These are phyloP conservation scores for Phytopythium delawarense DNA, from an alignment of 352 stramenopile species.

Conservation along the genomic window DNA sequence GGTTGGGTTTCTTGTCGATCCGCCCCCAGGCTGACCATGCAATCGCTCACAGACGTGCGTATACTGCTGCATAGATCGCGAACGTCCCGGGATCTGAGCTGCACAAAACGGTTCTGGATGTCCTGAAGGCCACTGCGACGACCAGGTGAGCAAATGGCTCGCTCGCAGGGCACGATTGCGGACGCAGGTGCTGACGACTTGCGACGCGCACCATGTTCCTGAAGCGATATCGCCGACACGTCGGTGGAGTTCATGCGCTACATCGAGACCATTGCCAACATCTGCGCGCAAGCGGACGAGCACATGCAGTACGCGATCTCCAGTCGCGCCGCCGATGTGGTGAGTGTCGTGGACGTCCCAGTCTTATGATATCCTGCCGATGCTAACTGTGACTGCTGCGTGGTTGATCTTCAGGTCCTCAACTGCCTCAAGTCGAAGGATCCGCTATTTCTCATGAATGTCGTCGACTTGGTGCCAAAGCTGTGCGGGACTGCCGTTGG, in stretches of 20 bases:
- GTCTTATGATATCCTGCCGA: background rate
- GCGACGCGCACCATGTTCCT: background rate
- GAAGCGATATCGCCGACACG: constrained; percentile 35
- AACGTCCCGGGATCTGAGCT: constrained; percentile 29
- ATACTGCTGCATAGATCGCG: constrained; percentile 30
- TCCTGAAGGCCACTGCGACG: constrained; percentile 35
- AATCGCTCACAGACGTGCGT: background rate
- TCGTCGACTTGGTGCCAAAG: constrained; percentile 73
- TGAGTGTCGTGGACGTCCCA: constrained; percentile 12
- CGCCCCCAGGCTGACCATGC: no score
- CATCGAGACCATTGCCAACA: constrained; percentile 62
- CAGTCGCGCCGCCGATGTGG: constrained; percentile 35
- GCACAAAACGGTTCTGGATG: constrained; percentile 49
- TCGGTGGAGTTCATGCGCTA: constrained; percentile 80
- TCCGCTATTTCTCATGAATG: constrained; percentile 79
- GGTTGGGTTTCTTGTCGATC: constrained; percentile 18
- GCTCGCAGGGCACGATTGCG: background rate
- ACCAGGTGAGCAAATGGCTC: constrained; percentile 30
- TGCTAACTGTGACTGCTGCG: constrained; percentile 3
- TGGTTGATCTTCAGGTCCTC: constrained; percentile 42
- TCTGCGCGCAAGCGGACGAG: constrained; percentile 48
- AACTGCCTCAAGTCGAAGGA: constrained; percentile 73
- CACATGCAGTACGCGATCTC: constrained; percentile 62
- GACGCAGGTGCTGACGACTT: background rate
- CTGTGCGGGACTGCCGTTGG: constrained; percentile 63